These are phyloP conservation scores for Eutrema yunnanense DNA, from an alignment of 345 rosid genomes.

Conservation along the genomic window DNA sequence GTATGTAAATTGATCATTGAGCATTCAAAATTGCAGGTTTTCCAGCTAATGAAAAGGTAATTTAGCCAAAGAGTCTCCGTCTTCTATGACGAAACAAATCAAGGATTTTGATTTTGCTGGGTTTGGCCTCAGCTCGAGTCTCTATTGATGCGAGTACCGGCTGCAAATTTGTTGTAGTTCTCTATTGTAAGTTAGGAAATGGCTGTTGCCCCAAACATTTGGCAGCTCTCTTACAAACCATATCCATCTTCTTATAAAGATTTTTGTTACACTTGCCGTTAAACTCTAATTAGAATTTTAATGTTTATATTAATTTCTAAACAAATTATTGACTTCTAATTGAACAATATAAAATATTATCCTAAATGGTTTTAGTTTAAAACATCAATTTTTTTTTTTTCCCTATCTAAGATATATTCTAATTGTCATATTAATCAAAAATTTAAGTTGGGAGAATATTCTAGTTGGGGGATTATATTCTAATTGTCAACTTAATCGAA, in stretches of 20 bases:
- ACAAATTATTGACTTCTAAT: too few relatives aligned
- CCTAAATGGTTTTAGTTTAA: too few relatives aligned
- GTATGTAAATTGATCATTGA: background rate
- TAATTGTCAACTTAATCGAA: too few relatives aligned
- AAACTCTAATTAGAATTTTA: background rate
- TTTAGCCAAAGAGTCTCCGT: background rate
- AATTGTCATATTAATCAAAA: too few relatives aligned
- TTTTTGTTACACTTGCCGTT: background rate
- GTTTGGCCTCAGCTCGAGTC: constrained; percentile 4
- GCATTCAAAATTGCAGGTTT: constrained; percentile 8
- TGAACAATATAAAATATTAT: too few relatives aligned
- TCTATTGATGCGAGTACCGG: background rate
- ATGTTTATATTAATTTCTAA: too few relatives aligned
- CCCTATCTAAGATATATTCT: too few relatives aligned
- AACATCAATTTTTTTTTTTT: too few relatives aligned
- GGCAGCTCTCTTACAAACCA: background rate
- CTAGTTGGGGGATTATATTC: too few relatives aligned
- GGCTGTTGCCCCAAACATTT: background rate
- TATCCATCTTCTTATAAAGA: background rate
- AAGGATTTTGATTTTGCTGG: background rate
- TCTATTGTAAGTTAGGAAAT: background rate
- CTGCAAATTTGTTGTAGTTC: background rate
- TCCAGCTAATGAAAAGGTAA: background rate
- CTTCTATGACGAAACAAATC: background rate
- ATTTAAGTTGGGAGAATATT: too few relatives aligned